These are phyloP conservation scores for Penicillium decumbens DNA, from an alignment of 2,329 filamentous ascomycete genomes.

Conservation along the genomic window DNA sequence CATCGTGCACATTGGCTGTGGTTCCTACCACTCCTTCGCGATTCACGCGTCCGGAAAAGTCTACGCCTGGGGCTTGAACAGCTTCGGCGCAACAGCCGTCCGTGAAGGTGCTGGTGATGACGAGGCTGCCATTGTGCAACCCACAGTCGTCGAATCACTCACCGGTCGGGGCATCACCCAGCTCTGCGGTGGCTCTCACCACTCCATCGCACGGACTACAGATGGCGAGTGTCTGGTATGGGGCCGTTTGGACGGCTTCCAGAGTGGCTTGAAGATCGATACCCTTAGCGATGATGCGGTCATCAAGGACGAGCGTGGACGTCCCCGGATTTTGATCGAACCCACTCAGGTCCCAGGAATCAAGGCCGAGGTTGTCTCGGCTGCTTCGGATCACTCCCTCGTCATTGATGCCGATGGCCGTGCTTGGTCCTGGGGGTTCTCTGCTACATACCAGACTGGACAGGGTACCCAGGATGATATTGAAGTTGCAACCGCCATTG, in stretches of 20 bases:
- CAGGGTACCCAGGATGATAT: slow-evolving; percentile 76
- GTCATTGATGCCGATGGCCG: slow-evolving; percentile 64
- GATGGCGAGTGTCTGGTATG: slow-evolving; percentile 55
- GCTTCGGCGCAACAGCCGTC: slow-evolving; percentile 74
- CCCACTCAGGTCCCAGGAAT: slow-evolving; percentile 60
- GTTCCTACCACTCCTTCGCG: slow-evolving; percentile 77
- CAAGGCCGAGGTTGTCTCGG: slow-evolving; percentile 55
- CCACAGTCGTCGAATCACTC: slow-evolving; percentile 63
- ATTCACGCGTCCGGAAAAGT: slow-evolving; percentile 64
- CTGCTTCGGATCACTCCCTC: slow-evolving; percentile 69
- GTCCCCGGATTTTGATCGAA: slow-evolving; percentile 65
- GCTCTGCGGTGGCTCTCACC: slow-evolving; percentile 70
- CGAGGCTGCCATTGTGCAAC: slow-evolving; percentile 67
- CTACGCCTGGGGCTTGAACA: slow-evolving; percentile 82
- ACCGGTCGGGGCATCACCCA: slow-evolving; percentile 59
- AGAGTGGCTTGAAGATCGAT: slow-evolving; percentile 57
- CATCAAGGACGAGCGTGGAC: slow-evolving; percentile 60
- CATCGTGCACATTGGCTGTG: slow-evolving; percentile 61
- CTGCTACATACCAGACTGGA: slow-evolving; percentile 73
- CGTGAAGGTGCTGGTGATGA: slow-evolving; percentile 60
- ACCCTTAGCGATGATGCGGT: slow-evolving; percentile 56
- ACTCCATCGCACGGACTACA: slow-evolving; percentile 59
- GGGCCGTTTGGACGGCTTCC: slow-evolving; percentile 57
- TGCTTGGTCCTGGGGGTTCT: slow-evolving; percentile 77
- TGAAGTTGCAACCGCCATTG: slow-evolving; percentile 69